Base-by-base conservation (phyloP, 768 basidiomycete species). In the Boletus barrowsii region DNA sequence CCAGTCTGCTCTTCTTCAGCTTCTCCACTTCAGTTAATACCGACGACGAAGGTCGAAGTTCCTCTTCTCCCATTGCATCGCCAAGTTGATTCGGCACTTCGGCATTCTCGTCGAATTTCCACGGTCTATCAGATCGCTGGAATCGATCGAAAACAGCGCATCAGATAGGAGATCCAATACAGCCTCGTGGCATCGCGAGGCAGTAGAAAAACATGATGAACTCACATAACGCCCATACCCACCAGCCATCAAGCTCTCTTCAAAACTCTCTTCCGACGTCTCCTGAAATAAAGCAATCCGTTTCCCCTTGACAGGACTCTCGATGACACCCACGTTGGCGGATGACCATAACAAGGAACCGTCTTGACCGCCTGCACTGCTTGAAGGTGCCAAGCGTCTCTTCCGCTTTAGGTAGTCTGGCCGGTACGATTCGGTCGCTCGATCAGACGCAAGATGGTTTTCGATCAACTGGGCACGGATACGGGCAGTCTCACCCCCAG, bases 211-310 rank as follows among this genome's bases (percentile, higher is more conserved):
- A 35, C 20, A 26, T 33, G 15, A 22, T 22, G n/a, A 44, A 73
- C 83, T 69, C 67, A 86, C 88, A 68, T 90, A 90, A 57, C 79
- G 79, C 1, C 84, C 87, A 68, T 90, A 90, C 9, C 89, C 88
- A 30, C 88, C 87, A 18, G 87, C 88, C 81, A 90, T 88, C 40
- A 90, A 68, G 60, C 87, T 87, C 70, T 91, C 88, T 62, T 91
- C 89, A 61, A 91, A 90, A 62, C 88, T 90, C 69, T 88, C 87
- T 43, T 88, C 87, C 5, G 86, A 87, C 0, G 88, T 90, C 71
- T 89, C 87, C 67, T 89, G 88, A 68, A 90, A 91, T 39, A 92
- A 68, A 59, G 83, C 84, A 35, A 90, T 73, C 47, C 88, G 76
- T 53, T 89, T 76, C 1, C 90, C 90, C 70, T 86, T 90, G 51